Base-by-base conservation (phyloP, 2,329 filamentous ascomycete species). In the Graphium sp. region DNA sequence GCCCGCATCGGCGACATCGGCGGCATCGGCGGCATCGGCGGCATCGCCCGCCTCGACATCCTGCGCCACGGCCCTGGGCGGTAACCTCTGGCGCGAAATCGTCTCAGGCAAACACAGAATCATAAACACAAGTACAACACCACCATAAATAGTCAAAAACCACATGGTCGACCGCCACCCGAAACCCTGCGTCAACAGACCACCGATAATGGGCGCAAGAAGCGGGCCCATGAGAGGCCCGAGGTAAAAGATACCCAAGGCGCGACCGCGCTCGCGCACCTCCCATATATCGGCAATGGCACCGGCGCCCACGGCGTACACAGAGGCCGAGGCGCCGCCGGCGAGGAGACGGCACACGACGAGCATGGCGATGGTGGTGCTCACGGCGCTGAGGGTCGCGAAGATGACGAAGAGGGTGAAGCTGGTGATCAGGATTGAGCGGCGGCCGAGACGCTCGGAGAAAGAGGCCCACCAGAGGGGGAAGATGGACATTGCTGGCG, bases 381-480 rank as follows among this genome's bases (percentile, higher is more conserved):
- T 76, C 17, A 83, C 49, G 11, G 79, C 81, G 29, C 68, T 71
- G 22, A 82, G 55, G 11, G 78, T 53, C 29, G 73, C 74, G 52
- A 79, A 87, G 22, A 85, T 35, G 30, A 74, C 55, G 42, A 82
- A 85, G 10, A 87, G 54, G 14, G 60, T 46, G 46, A 89, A 89
- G 1, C 78, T 84, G 19, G 66, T 52, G 18, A 91, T 51, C 45
- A 87, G 89, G 39, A 91, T 77, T n/a, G 71, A 74, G 14, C 82
- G 68, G 22, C 82, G 68, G 9, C 82, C 82, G 1, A 70, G 50
- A 2, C 58, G 59, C 40, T 89, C 82, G 7, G 76, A 82, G 42
- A 89, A 84, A 2, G 74, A 75, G 1, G 76, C 82, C 79, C 79
- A 89, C 81, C 81, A 89, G 1, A 91, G 59, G 0, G 82, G 82